Base-by-base conservation (phyloP, 176 grass and related monocot species). In the Ampelocalamus luodianensis region DNA sequence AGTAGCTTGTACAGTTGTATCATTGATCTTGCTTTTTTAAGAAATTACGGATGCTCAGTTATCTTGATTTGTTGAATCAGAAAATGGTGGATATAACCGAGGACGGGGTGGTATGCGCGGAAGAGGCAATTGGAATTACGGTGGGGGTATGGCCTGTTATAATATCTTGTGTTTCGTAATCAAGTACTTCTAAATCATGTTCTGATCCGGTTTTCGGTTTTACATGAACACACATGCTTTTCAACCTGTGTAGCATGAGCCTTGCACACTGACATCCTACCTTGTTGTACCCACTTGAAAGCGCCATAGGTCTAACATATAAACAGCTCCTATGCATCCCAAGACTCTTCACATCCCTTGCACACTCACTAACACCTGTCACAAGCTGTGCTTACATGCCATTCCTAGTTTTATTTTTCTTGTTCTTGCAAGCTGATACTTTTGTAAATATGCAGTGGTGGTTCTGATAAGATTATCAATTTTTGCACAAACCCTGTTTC, bases 81-180 rank as follows among this genome's bases (percentile, higher is more conserved):
- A 95, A 92, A 95, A 95, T 87, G 93, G 90, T 82, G 91, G 91
- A 56, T 93, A 90, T 77, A 93, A 55, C 84, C 84, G 90, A 84
- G 91, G 91, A 26, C 68, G 85, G 18, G 88, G 90, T 82, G 90
- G 88, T 60, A 92, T 87, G 51, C 88, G 86, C 43, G 93, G 85
- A 63, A 87, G 93, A 74, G 83, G 88, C 72, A 92, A 92, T 70
- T 95, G 88, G 88, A 80, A 68, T 76, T 95, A 90, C 65, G 88
- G 76, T 74, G 93, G 93, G 22, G 85, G 87, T 88, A 91, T 86
- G 77, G 3, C 63, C 63, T 82, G 7, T 65, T 65, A 38, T 75
- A 26, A 36, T 10, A 61, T 26, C 71, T 64, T 36, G 23, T 59
- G 6, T 37, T 71, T 58, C 10, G 3, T 51, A 48, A 71, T 78